Evolutionary conservation across 163 green algal genomes (phyloP).

Genomic region (Scenedesmus sp.): DNA sequence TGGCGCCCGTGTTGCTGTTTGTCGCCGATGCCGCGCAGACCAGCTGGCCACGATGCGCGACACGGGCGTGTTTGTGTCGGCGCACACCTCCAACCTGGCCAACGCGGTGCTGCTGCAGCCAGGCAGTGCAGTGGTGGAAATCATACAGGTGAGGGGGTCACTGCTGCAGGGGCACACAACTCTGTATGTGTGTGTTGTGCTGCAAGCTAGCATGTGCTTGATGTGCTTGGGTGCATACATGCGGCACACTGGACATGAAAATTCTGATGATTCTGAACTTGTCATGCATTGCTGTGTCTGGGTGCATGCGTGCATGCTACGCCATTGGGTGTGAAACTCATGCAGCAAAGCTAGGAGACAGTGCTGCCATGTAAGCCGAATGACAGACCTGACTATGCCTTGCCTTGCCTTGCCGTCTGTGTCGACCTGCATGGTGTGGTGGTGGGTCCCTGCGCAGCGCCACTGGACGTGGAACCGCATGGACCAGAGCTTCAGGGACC

Average conservation of each 20-base stretch:
- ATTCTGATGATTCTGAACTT: too few relatives aligned
- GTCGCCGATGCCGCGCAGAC: conserved; percentile 56
- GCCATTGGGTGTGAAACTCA: conserved; percentile 72
- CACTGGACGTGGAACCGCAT: conserved; percentile 75
- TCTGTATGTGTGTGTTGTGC: not conserved
- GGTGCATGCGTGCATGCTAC: not conserved
- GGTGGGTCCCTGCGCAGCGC: too few relatives aligned
- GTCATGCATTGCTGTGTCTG: too few relatives aligned
- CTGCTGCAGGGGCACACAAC: too few relatives aligned
- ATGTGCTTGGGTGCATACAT: too few relatives aligned
- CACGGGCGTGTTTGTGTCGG: conserved; percentile 85
- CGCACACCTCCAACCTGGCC: conserved; percentile 92
- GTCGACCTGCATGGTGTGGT: not conserved
- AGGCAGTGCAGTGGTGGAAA: conserved; percentile 86
- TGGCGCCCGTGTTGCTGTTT: conserved; percentile 10
- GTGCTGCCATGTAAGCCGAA: too few relatives aligned
- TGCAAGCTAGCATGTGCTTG: too few relatives aligned
- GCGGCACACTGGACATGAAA: too few relatives aligned
- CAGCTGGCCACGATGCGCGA: conserved; percentile 84
- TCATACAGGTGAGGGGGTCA: not conserved
- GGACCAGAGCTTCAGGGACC: conserved; percentile 76
- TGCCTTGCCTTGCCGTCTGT: not conserved
- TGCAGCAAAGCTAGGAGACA: conserved; percentile 75
- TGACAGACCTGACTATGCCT: too few relatives aligned
- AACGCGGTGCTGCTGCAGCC: conserved; percentile 89